A percentile compares a stretch with the other conserved stretches of the same genome.
Evolutionary conservation across 75 land plant genomes (phyloP).

Genomic region (Chamaecyparis obtusa): DNA sequence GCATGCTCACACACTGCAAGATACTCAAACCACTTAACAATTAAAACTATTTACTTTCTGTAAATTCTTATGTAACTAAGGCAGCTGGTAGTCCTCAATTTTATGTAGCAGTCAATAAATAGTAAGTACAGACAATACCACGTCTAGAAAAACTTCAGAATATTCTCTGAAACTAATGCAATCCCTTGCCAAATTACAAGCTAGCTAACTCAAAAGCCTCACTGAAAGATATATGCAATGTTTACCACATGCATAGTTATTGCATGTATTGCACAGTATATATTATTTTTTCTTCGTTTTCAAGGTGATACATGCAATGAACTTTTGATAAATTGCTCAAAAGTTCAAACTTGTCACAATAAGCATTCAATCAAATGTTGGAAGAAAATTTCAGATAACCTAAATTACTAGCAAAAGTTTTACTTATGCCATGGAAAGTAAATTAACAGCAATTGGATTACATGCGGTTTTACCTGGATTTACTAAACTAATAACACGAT

Average conservation of each 20-base stretch:
- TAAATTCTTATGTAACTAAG: not conserved
- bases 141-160: not conserved
- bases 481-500: too few species aligned
- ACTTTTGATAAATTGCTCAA: not conserved
- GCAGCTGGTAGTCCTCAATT: not conserved
- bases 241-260: not conserved
- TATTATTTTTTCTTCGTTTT: not conserved
- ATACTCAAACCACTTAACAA: conserved; percentile 4
- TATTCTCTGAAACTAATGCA: not conserved
- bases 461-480: not conserved
- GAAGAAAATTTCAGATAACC: not conserved
- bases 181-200: conserved; percentile 1
- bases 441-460: not conserved
- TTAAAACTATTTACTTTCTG: not conserved
- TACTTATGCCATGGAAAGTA: not conserved
- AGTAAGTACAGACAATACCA: not conserved
- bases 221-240: not conserved
- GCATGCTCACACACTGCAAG: conserved; percentile 95
- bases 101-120: not conserved
- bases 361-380: not conserved
- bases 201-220: not conserved
- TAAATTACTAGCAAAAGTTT: not conserved
- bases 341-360: too few species aligned
- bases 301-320: not conserved
- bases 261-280: not conserved